Evolutionary conservation across 345 rosid genomes (phyloP), one percentile per base, ranked within the genome.

Genomic region (Rhizophora apiculata): DNA sequence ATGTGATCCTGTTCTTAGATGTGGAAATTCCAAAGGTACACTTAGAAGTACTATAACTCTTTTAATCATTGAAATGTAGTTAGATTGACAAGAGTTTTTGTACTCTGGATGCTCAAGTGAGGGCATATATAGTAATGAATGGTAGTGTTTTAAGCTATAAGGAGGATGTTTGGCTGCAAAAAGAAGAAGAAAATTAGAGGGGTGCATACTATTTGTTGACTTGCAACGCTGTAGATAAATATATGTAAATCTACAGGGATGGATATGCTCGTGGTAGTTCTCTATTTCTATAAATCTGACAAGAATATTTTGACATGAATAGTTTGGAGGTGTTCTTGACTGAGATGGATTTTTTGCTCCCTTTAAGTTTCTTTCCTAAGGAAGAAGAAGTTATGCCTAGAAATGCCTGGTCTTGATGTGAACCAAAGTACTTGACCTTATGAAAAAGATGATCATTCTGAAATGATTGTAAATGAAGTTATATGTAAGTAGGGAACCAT

Each of bases 381-480:
- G 37, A 7, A 24, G 54, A 26, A 37, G 52, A 43, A 13, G 13
- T 4, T 9, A 18, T 68, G 34, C 27, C 8, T 57, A 43, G 49
- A 43, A 43, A 43, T 43, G 49, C 49, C 19, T 43, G 1, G 49
- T 43, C 5, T 43, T 43, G 18, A 13, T 4, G 49, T 43, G 49
- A 43, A 43, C 49, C 15, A 15, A 13, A 11, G 49, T 0, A 15
- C 60, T 60, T 4, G 13, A 61, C 16, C 21, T 52, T 61, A 13
- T 21, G 6, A 13, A 19, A 4, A 49, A 22, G 60, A 72, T 56
- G 27, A 57, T 20, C 16, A 19, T 31, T 72, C 13, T 56, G 20
- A 72, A 64, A 56, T 64, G 64, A 5, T 18, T 66, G 49, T 49
- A 51, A 24, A 24, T 21, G 18, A 21, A 10, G 18, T 65, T 62